A percentile compares a stretch with the other conserved stretches of the same genome.
These are phyloP conservation scores for Mrakia hoshinonis DNA, from an alignment of 768 basidiomycete species.

Conservation along the genomic window DNA sequence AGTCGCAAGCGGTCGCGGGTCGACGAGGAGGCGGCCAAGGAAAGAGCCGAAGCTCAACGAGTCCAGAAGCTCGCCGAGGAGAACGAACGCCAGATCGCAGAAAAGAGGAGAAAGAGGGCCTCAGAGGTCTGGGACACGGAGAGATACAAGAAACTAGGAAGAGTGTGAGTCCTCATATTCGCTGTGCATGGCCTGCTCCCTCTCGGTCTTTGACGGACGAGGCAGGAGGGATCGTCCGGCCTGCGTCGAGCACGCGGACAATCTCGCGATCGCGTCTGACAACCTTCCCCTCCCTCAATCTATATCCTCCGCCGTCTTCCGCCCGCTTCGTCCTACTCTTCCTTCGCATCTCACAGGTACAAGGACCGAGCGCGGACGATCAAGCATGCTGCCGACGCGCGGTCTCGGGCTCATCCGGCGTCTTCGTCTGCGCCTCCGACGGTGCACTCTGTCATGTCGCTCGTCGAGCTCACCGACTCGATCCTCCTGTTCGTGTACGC, in stretches of 20 bases:
- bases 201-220: not conserved
- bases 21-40: not conserved
- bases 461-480: constrained; percentile 29
- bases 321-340: not conserved
- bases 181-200: not conserved
- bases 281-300: not conserved
- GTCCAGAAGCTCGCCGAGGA: not conserved
- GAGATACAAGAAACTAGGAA: constrained; percentile 10
- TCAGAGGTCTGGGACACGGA: constrained; percentile 14
- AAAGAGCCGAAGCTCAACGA: not conserved
- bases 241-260: not conserved
- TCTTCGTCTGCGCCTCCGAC: constrained; percentile 7
- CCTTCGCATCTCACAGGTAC: not conserved
- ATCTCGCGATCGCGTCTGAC: not conserved
- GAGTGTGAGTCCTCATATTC: not conserved
- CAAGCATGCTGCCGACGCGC: constrained; percentile 28
- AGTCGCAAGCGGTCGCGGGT: constrained; percentile 8
- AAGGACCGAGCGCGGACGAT: constrained; percentile 10
- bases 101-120: not conserved
- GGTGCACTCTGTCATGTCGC: constrained; percentile 6
- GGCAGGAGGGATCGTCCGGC: not conserved
- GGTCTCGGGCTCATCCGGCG: constrained; percentile 5
- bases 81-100: not conserved
- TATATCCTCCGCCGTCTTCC: not conserved
- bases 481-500: constrained; percentile 30